Evolutionary conservation across 1,284 basidiomycete species (phyloP), one percentile per base, ranked within the genome.

Genomic region (Pseudozyma hubeiensis): DNA sequence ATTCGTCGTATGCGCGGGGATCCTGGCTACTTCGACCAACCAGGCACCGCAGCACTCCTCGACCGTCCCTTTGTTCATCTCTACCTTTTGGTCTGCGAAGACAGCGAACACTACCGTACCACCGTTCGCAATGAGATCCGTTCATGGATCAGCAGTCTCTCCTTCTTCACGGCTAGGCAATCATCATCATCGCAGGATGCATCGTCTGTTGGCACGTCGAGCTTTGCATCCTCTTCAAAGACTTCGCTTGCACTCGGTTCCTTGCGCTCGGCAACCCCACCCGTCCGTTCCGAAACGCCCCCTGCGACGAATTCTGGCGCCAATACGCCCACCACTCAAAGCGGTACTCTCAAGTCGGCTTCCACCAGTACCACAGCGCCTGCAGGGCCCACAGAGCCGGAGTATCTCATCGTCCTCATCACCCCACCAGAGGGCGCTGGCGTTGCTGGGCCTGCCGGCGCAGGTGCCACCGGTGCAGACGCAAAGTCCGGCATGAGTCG

Each of bases 381-480:
- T 14, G 46, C 52, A 3, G 58, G 50, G 11, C 60, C 68, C 30
- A 64, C 51, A 24, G 75, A 77, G 30, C 79, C 79, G 6, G 80
- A 82, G 55, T 81, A 81, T 39, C 73, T 84, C 24, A 83, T 84
- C 49, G 79, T 83, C 10, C 67, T 82, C 52, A 66, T 84, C 65
- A 73, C 66, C 11, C 75, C 80, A 44, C 77, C 74, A 7, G 75
- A 75, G 14, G 77, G 73, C 11, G 51, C 67, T 1, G 64, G 64
- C 29, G 52, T 66, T 34, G 24, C 51, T 7, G 57, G 63, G 35
- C 90, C 86, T 94, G 44, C 53, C 29, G 57, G 53, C n/a, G n/a
- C 52, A 0, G 45, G 52, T 50, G 92, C 97, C 60, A 87, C 97
- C 2, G 91, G 94, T 72, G 89, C 97, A 53, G 66, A 69, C 17